Conservation (phyloP, 768 basidiomycete genomes). For the Podaxis carcinomalis region DNA sequence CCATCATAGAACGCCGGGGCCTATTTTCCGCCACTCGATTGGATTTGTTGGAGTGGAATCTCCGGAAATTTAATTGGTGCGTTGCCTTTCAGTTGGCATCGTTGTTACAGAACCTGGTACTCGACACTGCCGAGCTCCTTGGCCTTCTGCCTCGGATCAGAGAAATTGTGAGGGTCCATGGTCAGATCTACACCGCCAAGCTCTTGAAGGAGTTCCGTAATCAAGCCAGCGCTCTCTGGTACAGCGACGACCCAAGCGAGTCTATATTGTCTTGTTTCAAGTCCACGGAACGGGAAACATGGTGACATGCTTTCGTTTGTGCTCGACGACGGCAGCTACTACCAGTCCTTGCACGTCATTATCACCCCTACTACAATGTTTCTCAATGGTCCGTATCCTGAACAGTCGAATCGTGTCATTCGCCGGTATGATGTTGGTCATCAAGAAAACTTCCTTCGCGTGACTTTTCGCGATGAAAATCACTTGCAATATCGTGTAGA, state of each 20-base stretch:
- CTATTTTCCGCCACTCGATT: constrained; percentile 40
- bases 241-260: constrained; percentile 22
- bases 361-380: constrained; percentile 14
- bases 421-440: constrained; percentile 11
- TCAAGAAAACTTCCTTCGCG: constrained; percentile 16
- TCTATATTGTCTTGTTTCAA: constrained; percentile 29
- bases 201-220: constrained; percentile 37
- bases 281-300: constrained; percentile 18
- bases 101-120: constrained; percentile 29
- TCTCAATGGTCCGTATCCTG: constrained; percentile 14
- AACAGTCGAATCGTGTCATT: constrained; percentile 17
- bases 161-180: constrained; percentile 23
- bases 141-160: constrained; percentile 32
- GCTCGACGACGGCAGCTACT: constrained; percentile 29
- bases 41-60: constrained; percentile 25
- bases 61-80: constrained; percentile 36
- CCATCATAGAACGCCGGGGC: constrained; percentile 33
- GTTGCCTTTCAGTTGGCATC: constrained; percentile 62
- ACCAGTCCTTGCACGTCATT: constrained; percentile 24
- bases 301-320: constrained; percentile 19
- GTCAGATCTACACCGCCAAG: constrained; percentile 29
- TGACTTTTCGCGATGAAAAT: constrained; percentile 16
- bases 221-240: constrained; percentile 21
- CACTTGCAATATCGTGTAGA: constrained; percentile 14
- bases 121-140: constrained; percentile 52